Base-by-base conservation (phyloP, 2,329 filamentous ascomycete species). In the Ilyonectria mors-panacis region DNA sequence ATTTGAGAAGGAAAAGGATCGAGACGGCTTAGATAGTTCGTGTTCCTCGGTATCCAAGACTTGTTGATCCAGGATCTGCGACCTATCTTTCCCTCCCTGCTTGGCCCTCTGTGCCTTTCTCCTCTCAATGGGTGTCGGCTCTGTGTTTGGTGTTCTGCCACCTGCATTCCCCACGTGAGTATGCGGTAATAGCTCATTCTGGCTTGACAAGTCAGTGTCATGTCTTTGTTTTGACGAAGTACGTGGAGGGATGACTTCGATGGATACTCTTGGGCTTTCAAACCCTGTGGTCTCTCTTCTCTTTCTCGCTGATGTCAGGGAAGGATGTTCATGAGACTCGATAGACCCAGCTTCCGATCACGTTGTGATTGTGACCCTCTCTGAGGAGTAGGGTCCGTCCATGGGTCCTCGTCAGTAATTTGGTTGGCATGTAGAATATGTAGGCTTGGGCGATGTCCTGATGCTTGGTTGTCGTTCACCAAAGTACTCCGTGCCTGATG, bases 161-260 rank as follows among this genome's bases (percentile, higher is more conserved):
- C 5, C 28, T n/a, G 17, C 8, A 2, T 15, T 26, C 15, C 47
- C 9, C 10, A 28, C 5, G 17, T 26, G 10, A 1, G 23, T 8
- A 21, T 21, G 23, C 8, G 19, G 13, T 12, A 33, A 42, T 45
- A 26, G 23, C 12, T 65, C 28, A 33, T 13, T 54, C 21, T 3
- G 45, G 2, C 2, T 51, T 51, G 39, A 15, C 17, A 50, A 10
- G 21, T 51, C 62, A 39, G 23, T 26, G 4, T 44, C 55, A 3
- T 8, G 35, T 21, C 50, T 57, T 30, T 58, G 67, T 54, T 70
- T 77, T 7, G 78, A 79, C 1, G 77, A 80, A 15, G 69, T 76
- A 2, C 77, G 73, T 33, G 71, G 76, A 37, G 77, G 75, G 1
- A 79, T 66, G 6, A 72, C 65, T 2, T 75, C 70, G 2, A 75